A percentile compares a stretch with the other conserved stretches of the same genome.
phyloP scores from a whole-genome alignment of 495 filamentous ascomycete genomes.

The Aspergillus ostianus region DNA sequence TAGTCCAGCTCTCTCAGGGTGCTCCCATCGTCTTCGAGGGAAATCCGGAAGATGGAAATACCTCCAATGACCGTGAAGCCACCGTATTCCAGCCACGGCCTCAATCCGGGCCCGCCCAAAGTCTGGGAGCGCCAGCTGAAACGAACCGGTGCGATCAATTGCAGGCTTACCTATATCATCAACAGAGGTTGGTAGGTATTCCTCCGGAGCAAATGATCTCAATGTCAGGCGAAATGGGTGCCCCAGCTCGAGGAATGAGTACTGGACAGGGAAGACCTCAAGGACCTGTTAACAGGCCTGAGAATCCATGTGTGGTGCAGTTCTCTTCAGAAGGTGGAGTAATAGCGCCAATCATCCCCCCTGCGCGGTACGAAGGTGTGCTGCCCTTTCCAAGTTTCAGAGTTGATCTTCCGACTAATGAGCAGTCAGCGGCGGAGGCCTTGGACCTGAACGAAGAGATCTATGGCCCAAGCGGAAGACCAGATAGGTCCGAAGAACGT shows the following conservation, averaged over 20 bases:
- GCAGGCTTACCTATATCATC: conserved; percentile 31
- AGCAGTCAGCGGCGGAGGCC: background rate
- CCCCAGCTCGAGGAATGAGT: background rate
- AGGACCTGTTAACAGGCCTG: background rate
- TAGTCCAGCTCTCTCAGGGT: background rate
- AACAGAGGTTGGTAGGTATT: conserved; percentile 34
- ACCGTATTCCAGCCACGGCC: background rate
- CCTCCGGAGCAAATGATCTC: conserved; percentile 22
- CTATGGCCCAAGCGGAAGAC: background rate
- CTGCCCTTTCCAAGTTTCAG: conserved; percentile 3
- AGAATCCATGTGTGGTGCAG: conserved; percentile 17
- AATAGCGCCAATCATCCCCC: conserved; percentile 19
- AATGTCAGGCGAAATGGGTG: conserved; percentile 10
- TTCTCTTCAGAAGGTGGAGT: conserved; percentile 17
- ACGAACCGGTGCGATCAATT: conserved; percentile 7
- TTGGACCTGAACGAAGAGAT: background rate
- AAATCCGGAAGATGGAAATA: background rate
- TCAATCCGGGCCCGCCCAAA: background rate
- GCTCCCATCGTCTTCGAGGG: background rate
- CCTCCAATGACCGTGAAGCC: background rate
- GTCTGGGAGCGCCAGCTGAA: background rate
- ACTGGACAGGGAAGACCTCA: background rate
- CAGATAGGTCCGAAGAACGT: background rate
- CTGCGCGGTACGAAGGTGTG: conserved; percentile 20
- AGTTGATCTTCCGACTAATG: background rate